Evolutionary conservation across 805 yeast genomes (phyloP).

Genomic region (Saccharomycopsis oosterbeekiorum): DNA sequence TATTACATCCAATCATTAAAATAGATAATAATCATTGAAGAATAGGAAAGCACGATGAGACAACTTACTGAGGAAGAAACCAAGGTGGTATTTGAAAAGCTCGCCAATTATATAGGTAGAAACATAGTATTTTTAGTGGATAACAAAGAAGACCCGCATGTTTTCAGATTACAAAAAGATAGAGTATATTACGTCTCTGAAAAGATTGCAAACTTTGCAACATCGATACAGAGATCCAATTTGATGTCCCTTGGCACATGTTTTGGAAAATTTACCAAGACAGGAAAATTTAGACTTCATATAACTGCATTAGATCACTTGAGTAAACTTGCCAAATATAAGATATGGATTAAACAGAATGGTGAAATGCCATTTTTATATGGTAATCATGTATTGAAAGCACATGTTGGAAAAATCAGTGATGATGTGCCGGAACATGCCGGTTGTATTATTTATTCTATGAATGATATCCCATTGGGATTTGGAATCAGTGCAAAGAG

Average conservation of each 20-base stretch:
- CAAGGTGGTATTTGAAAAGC: slow-evolving; percentile 87
- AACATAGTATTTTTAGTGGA: slow-evolving; percentile 84
- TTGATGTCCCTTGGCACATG: slow-evolving; percentile 91
- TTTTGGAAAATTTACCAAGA: slow-evolving; percentile 93
- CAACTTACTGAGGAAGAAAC: slow-evolving; percentile 96
- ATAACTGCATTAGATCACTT: slow-evolving; percentile 80
- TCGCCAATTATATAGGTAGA: slow-evolving; percentile 95
- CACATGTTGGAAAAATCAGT: slow-evolving; percentile 93
- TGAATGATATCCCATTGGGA: slow-evolving; percentile 89
- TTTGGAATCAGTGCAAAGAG: slow-evolving; percentile 93
- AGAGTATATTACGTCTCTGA: slow-evolving; percentile 90
- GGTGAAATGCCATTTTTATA: slow-evolving; percentile 98
- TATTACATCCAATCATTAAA: background rate
- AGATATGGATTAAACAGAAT: slow-evolving; percentile 91
- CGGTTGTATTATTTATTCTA: slow-evolving; percentile 83
- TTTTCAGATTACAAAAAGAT: slow-evolving; percentile 91
- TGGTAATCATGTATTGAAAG: slow-evolving; percentile 93
- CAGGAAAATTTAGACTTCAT: slow-evolving; percentile 92
- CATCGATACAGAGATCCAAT: slow-evolving; percentile 80
- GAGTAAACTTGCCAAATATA: slow-evolving; percentile 82
- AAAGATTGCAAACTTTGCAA: slow-evolving; percentile 73
- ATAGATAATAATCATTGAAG: background rate
- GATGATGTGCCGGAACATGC: slow-evolving; percentile 98
- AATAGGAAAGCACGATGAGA: slow-evolving; percentile 49
- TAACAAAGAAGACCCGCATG: slow-evolving; percentile 76